Conservation (phyloP, 202 grass and related monocot species). For the Musa balbisiana region DNA sequence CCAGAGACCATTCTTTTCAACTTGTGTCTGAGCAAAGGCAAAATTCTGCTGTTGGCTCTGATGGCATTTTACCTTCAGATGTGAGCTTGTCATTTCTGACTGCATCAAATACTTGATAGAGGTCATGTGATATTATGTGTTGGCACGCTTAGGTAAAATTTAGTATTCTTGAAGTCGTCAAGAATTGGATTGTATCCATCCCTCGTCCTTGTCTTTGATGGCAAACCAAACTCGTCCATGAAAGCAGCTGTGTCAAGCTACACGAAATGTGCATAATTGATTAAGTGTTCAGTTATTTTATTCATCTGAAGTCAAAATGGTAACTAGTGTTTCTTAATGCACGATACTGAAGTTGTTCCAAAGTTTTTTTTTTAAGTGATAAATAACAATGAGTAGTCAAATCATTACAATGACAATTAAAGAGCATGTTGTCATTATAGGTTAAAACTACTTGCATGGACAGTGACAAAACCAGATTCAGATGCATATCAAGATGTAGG, state of each 20-base stretch:
- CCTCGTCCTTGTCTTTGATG: conserved; percentile 83
- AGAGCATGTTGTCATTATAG: background rate
- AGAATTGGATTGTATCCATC: conserved; percentile 90
- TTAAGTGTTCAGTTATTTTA: background rate
- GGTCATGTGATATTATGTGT: conserved; percentile 46
- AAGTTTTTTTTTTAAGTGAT: background rate
- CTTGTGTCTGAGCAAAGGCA: background rate
- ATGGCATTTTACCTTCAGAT: background rate
- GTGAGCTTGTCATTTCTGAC: background rate
- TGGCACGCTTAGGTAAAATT: conserved; percentile 83
- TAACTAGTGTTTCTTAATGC: background rate
- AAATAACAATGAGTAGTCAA: background rate
- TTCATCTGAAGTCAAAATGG: background rate
- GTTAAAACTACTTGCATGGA: too few species aligned
- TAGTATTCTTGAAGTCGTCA: conserved; percentile 94
- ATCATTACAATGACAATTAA: background rate
- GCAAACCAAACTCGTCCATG: conserved; percentile 92
- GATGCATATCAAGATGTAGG: too few species aligned
- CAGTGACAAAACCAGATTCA: too few species aligned
- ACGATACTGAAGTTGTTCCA: background rate
- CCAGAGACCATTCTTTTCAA: background rate
- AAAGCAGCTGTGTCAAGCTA: conserved; percentile 76
- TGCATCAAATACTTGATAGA: background rate
- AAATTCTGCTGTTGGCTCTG: background rate
- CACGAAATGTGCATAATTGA: conserved; percentile 9